Conservation (phyloP, 768 basidiomycete species). For the Mycena maculata region DNA sequence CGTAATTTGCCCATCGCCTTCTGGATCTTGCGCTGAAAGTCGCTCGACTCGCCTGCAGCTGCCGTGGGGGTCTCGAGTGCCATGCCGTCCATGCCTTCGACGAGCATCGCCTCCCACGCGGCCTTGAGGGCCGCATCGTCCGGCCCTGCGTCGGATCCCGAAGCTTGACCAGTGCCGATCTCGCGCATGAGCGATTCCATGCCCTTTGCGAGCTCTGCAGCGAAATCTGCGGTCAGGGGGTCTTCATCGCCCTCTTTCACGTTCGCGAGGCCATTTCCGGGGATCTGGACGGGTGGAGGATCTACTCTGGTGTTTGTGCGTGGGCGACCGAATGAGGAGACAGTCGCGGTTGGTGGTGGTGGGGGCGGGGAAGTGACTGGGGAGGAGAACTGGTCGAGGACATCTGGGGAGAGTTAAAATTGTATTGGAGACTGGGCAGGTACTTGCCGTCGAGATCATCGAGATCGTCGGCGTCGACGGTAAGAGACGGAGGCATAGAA, state of each 20-base stretch:
- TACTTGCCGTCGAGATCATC: constrained; percentile 73
- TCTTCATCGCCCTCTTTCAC: constrained; percentile 53
- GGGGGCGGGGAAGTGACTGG: constrained; percentile 44
- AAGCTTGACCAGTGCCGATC: constrained; percentile 51
- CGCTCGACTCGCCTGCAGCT: constrained; percentile 31
- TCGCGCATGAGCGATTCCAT: constrained; percentile 65
- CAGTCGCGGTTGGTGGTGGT: constrained; percentile 46
- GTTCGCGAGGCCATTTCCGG: constrained; percentile 37
- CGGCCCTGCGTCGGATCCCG: constrained; percentile 42
- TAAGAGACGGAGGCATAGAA: constrained; percentile 15
- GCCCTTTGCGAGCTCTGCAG: constrained; percentile 58
- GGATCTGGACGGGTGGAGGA: constrained; percentile 52
- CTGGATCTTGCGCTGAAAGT: constrained; percentile 78
- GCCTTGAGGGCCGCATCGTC: constrained; percentile 59
- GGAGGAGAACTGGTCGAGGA: constrained; percentile 57
- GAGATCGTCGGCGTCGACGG: constrained; percentile 60
- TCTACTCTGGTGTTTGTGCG: constrained; percentile 64
- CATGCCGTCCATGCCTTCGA: constrained; percentile 67
- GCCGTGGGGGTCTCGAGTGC: constrained; percentile 30
- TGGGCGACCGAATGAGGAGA: constrained; percentile 47
- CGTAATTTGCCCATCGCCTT: constrained; percentile 81
- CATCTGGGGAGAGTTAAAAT: constrained; percentile 47
- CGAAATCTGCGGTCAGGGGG: constrained; percentile 54
- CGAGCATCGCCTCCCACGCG: constrained; percentile 79
- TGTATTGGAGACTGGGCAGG: constrained; percentile 6